Percentiles rank a stretch among this genome's conserved stretches.
phyloP scores from a whole-genome alignment of 2,329 filamentous ascomycete genomes.

The Lasiodiplodia citricola region DNA sequence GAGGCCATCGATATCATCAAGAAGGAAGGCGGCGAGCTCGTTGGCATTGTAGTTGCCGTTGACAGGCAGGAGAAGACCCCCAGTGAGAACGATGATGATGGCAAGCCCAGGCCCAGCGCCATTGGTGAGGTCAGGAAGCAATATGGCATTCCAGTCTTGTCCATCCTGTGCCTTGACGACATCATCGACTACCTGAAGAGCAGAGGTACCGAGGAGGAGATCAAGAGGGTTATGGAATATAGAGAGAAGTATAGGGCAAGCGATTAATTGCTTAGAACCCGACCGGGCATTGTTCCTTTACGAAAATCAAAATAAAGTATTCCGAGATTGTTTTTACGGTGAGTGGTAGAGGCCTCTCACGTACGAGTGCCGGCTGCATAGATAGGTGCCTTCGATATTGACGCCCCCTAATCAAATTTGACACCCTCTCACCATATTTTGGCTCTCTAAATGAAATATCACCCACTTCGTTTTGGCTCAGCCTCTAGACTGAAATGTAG shows the following conservation, averaged over 20 bases:
- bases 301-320: too few species aligned
- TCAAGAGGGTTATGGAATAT: conserved; percentile 49
- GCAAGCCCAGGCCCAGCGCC: conserved; percentile 74
- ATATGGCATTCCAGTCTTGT: conserved; percentile 80
- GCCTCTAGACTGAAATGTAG: too few species aligned
- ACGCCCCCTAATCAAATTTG: too few species aligned
- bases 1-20: conserved; percentile 91
- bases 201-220: conserved; percentile 52
- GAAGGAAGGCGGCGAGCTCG: conserved; percentile 81
- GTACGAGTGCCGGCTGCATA: too few species aligned
- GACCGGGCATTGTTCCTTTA: neutral
- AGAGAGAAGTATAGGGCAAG: conserved; percentile 47
- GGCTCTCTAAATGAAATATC: too few species aligned
- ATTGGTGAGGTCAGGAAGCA: conserved; percentile 86
- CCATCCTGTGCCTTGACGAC: conserved; percentile 84
- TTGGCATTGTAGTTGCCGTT: conserved; percentile 86
- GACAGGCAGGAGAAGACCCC: conserved; percentile 86
- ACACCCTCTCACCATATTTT: too few species aligned
- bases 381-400: too few species aligned
- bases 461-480: too few species aligned
- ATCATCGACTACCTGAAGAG: conserved; percentile 59
- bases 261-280: conserved; percentile 33
- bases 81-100: conserved; percentile 64
- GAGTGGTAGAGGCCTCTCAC: too few species aligned
- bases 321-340: neutral